Evolutionary conservation across 805 yeast species (phyloP).

Genomic region (Starmerella bombicola): DNA sequence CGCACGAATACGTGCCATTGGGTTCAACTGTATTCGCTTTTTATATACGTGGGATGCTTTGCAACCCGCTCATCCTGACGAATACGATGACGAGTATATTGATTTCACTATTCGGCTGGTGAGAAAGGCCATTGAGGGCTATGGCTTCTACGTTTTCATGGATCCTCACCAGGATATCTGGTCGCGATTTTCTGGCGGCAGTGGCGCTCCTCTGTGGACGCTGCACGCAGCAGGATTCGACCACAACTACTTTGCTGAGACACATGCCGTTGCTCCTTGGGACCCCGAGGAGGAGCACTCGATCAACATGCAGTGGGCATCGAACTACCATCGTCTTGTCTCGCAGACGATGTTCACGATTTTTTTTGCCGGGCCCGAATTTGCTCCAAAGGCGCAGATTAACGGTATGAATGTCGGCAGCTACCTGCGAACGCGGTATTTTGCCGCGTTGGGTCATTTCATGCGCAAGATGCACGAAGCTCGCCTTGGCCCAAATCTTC

Average conservation of each 20-base stretch:
- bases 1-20: slow-evolving; percentile 59
- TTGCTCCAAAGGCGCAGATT: slow-evolving; percentile 61
- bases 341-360: slow-evolving; percentile 75
- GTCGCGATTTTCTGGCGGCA: slow-evolving; percentile 83
- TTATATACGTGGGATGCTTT: slow-evolving; percentile 86
- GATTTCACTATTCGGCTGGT: slow-evolving; percentile 56
- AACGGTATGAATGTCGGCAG: slow-evolving; percentile 68
- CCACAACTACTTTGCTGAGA: slow-evolving; percentile 47
- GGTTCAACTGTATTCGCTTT: slow-evolving; percentile 66
- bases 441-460: slow-evolving; percentile 40
- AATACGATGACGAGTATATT: slow-evolving; percentile 63
- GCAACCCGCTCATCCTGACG: slow-evolving; percentile 77
- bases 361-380: slow-evolving; percentile 65
- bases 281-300: slow-evolving; percentile 33
- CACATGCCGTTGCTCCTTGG: slow-evolving; percentile 75
- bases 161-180: slow-evolving; percentile 93
- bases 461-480: slow-evolving; percentile 33
- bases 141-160: slow-evolving; percentile 65
- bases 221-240: slow-evolving; percentile 79
- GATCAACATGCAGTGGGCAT: slow-evolving; percentile 79
- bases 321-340: slow-evolving; percentile 66
- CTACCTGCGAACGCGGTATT: slow-evolving; percentile 52
- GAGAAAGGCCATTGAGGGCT: slow-evolving; percentile 37
- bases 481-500: slow-evolving; percentile 32
- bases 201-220: slow-evolving; percentile 93